These are phyloP conservation scores for Chaetoceros muelleri DNA, from an alignment of 108 stramenopile genomes.

Conservation along the genomic window DNA sequence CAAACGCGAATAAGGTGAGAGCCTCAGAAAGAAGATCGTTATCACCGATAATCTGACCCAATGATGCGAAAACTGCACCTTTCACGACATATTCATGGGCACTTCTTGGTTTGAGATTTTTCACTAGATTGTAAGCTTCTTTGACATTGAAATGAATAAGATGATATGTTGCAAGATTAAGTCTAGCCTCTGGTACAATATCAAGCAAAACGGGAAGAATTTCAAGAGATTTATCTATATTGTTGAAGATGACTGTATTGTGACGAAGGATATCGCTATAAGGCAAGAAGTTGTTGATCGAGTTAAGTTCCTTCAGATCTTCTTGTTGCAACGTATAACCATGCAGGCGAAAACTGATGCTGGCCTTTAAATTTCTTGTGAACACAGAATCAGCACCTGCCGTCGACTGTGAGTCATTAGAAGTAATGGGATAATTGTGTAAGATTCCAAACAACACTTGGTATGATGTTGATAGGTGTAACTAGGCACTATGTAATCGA, in stretches of 20 bases:
- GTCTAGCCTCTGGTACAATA: conserved; percentile 76
- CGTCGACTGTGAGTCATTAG: not conserved
- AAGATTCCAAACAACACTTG: no score
- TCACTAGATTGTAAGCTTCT: conserved; percentile 61
- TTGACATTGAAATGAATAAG: conserved; percentile 38
- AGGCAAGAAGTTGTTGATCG: conserved; percentile 20
- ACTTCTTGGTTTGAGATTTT: conserved; percentile 58
- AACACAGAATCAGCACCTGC: not conserved
- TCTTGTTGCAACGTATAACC: conserved; percentile 76
- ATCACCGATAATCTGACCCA: conserved; percentile 41
- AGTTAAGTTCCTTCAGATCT: conserved; percentile 52
- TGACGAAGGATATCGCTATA: conserved; percentile 64
- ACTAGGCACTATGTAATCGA: no score
- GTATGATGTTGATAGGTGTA: no score
- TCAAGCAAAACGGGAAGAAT: conserved; percentile 58
- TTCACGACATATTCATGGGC: conserved; percentile 76
- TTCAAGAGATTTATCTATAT: conserved; percentile 56
- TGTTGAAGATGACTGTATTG: conserved; percentile 68
- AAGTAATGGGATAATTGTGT: not conserved
- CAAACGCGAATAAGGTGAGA: conserved; percentile 62
- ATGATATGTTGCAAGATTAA: conserved; percentile 65
- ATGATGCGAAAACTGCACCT: conserved; percentile 55
- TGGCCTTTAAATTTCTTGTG: conserved; percentile 80
- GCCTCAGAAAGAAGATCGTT: conserved; percentile 39
- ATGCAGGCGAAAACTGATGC: conserved; percentile 75